These are phyloP conservation scores for Nicotiana benthamiana DNA, from an alignment of 257 asterid genomes.

Conservation along the genomic window DNA sequence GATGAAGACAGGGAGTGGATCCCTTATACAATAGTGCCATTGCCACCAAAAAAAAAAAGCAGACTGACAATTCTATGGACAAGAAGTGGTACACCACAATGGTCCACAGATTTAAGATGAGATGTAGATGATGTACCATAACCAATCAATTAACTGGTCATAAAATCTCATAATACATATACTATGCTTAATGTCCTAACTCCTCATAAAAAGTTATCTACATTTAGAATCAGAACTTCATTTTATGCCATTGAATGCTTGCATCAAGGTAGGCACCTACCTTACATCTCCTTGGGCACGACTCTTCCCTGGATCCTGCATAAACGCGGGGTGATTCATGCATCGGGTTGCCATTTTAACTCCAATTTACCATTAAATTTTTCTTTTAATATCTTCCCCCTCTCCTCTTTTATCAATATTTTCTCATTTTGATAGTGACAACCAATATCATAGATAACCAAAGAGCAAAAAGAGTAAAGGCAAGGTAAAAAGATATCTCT, in stretches of 20 bases:
- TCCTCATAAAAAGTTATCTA: background rate
- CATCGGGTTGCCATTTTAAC: too few species aligned
- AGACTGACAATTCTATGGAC: background rate
- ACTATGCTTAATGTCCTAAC: background rate
- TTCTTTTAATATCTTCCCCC: background rate
- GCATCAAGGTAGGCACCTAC: too few species aligned
- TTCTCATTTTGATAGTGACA: background rate
- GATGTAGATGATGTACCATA: background rate
- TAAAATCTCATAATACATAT: background rate
- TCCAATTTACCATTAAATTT: too few species aligned
- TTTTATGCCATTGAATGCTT: too few species aligned
- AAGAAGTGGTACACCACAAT: background rate
- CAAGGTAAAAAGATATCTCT: background rate
- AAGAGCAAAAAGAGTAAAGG: background rate
- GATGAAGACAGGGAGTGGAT: conserved; percentile 6
- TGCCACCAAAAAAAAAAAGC: background rate
- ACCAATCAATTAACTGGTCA: background rate
- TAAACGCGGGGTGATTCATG: too few species aligned
- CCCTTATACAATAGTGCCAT: background rate
- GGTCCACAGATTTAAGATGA: too few species aligned
- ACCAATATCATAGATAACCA: background rate
- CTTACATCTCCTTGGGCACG: too few species aligned
- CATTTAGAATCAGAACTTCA: too few species aligned
- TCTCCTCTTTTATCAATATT: background rate
- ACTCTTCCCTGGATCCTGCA: too few species aligned